phyloP scores from a whole-genome alignment of 1,139 yeast species.

The Wickerhamomyces sp. region DNA sequence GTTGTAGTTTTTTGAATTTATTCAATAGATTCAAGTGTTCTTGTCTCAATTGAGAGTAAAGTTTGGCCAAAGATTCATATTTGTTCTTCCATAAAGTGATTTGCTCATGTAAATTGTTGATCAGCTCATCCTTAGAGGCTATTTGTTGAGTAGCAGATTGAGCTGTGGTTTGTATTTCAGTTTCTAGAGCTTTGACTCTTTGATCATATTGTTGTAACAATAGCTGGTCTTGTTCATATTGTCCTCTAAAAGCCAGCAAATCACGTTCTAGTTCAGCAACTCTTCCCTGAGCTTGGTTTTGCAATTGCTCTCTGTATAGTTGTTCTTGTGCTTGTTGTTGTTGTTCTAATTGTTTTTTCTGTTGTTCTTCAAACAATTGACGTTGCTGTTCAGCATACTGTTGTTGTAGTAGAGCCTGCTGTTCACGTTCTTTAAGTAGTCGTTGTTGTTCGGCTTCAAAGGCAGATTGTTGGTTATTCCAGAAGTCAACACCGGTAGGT shows the following conservation, averaged over 20 bases:
- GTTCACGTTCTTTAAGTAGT: slow-evolving; percentile 44
- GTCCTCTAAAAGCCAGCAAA: slow-evolving; percentile 67
- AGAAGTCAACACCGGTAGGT: slow-evolving; percentile 37
- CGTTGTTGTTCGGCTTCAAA: slow-evolving; percentile 43
- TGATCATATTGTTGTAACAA: slow-evolving; percentile 84
- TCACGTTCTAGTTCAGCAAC: slow-evolving; percentile 83
- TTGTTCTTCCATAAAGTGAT: slow-evolving; percentile 76
- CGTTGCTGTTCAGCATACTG: slow-evolving; percentile 59
- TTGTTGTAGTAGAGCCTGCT: slow-evolving; percentile 41
- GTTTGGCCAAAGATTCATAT: slow-evolving; percentile 84
- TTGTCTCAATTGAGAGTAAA: slow-evolving; percentile 87
- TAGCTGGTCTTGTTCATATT: slow-evolving; percentile 82
- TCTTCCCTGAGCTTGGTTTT: slow-evolving; percentile 73
- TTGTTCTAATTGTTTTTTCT: slow-evolving; percentile 65
- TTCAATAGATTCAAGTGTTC: slow-evolving; percentile 81
- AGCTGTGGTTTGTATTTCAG: slow-evolving; percentile 59
- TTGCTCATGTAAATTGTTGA: slow-evolving; percentile 69
- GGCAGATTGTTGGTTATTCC: slow-evolving; percentile 39
- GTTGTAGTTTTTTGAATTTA: slow-evolving; percentile 79
- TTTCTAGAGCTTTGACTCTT: slow-evolving; percentile 78
- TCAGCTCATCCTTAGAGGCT: slow-evolving; percentile 72
- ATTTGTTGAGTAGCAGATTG: slow-evolving; percentile 70
- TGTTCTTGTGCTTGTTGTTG: slow-evolving; percentile 78
- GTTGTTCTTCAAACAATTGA: slow-evolving; percentile 63
- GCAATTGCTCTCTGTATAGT: slow-evolving; percentile 61